Evolutionary conservation across 1,284 basidiomycete species (phyloP).

Genomic region (Rhodotorula sp.): DNA sequence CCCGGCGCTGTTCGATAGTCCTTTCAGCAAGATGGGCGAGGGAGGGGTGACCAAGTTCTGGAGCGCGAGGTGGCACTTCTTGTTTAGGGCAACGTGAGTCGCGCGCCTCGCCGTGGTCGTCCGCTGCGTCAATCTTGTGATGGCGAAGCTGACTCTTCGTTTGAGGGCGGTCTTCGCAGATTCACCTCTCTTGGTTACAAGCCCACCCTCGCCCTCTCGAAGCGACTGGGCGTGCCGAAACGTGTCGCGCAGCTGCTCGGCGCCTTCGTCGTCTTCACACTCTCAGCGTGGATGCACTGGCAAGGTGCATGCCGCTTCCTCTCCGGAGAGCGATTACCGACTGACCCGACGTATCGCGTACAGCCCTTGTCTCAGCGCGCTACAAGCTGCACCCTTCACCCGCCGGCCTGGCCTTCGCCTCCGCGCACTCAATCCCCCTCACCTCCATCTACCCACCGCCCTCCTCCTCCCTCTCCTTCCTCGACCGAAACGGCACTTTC

Average conservation of each 20-base stretch:
- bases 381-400: neutral
- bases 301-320: conserved; percentile 15
- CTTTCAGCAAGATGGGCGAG: conserved; percentile 25
- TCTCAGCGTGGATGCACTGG: conserved; percentile 30
- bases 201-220: conserved; percentile 9
- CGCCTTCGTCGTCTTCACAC: conserved; percentile 16
- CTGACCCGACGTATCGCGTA: neutral
- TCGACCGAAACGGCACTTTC: conserved; percentile 24
- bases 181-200: conserved; percentile 26
- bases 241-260: conserved; percentile 6
- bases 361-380: conserved; percentile 27
- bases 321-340: no score
- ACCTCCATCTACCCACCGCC: conserved; percentile 13
- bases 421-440: neutral
- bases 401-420: conserved; percentile 2
- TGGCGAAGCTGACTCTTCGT: no score
- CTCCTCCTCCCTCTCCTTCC: conserved; percentile 11
- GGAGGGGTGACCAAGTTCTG: conserved; percentile 24
- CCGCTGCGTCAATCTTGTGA: neutral
- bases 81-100: conserved; percentile 16
- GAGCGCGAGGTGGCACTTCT: conserved; percentile 22
- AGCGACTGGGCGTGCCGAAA: conserved; percentile 8
- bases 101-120: neutral
- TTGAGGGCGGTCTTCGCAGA: neutral
- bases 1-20: conserved; percentile 20